phyloP scores from a whole-genome alignment of 352 stramenopile genomes.

The Phytophthora cactorum region DNA sequence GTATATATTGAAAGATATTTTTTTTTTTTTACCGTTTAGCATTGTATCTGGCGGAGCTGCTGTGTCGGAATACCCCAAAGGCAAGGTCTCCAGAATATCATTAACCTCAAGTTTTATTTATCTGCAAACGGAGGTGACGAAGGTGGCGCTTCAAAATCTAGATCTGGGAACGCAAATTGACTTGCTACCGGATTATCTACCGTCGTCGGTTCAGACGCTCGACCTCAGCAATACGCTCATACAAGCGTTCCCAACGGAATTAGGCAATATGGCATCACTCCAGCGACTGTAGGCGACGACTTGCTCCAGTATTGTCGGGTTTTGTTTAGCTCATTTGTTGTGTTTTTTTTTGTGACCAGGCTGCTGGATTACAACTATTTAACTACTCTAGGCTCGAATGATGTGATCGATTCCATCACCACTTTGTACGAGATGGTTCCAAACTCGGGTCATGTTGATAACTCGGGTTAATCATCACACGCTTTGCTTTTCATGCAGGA shows the following conservation, averaged over 20 bases:
- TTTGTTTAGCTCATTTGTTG: not conserved
- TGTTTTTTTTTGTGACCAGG: not conserved
- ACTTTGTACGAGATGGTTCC: conserved; percentile 8
- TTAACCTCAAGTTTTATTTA: conserved; percentile 11
- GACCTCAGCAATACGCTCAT: conserved; percentile 14
- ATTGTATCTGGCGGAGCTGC: conserved; percentile 11
- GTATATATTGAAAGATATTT: too few relatives aligned
- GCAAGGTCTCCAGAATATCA: conserved; percentile 13
- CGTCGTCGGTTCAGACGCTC: conserved; percentile 7
- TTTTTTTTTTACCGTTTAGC: not conserved
- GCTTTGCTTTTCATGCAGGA: conserved; percentile 4
- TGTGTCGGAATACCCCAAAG: conserved; percentile 9
- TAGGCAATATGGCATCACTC: conserved; percentile 8
- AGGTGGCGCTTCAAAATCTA: conserved; percentile 14
- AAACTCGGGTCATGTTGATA: not conserved
- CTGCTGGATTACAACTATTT: conserved; percentile 20
- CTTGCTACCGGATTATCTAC: conserved; percentile 11
- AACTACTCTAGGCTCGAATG: not conserved
- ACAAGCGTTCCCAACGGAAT: conserved; percentile 1
- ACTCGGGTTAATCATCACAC: not conserved
- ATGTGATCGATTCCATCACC: conserved; percentile 12
- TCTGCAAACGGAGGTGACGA: conserved; percentile 7
- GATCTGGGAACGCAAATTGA: conserved; percentile 6
- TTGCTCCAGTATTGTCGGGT: not conserved
- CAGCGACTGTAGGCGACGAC: conserved; percentile 8